phyloP scores from a whole-genome alignment of 768 basidiomycete species.

The Amanita jacksonii region DNA sequence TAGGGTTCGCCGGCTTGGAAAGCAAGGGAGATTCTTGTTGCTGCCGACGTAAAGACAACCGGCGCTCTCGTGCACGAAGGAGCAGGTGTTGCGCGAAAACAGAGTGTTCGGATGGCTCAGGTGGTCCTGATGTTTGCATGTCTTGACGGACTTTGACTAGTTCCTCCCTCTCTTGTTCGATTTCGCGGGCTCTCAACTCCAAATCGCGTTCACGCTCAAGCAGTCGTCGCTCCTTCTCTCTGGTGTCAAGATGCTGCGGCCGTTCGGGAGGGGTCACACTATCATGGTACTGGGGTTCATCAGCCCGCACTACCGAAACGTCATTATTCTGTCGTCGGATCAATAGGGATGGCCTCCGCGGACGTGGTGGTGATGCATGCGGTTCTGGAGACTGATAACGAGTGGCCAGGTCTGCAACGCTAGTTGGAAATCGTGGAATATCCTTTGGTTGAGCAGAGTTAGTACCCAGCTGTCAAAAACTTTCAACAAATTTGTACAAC shows the following conservation, averaged over 20 bases:
- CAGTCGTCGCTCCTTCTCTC: constrained; percentile 46
- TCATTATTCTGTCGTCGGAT: constrained; percentile 2
- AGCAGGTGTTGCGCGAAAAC: constrained; percentile 13
- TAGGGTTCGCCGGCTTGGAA: background rate
- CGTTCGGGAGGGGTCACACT: constrained; percentile 26
- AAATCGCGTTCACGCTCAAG: constrained; percentile 46
- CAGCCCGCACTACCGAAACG: background rate
- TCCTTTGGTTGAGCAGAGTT: constrained; percentile 50
- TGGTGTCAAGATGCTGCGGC: constrained; percentile 25
- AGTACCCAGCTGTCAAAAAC: constrained; percentile 34
- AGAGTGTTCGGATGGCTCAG: constrained; percentile 10
- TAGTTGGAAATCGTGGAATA: constrained; percentile 51
- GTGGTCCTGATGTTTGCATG: constrained; percentile 14
- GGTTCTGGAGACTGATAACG: constrained; percentile 44
- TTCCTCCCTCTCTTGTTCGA: constrained; percentile 46
- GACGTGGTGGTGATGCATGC: constrained; percentile 27
- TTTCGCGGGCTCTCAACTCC: constrained; percentile 39
- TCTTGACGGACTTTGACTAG: constrained; percentile 28
- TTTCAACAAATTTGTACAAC: constrained; percentile 6
- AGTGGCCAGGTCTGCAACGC: constrained; percentile 53
- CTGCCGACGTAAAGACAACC: constrained; percentile 26
- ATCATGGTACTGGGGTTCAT: constrained; percentile 16
- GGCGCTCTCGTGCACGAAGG: constrained; percentile 24
- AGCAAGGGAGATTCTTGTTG: constrained; percentile 12
- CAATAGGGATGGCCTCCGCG: background rate